Evolutionary conservation across 2,329 filamentous ascomycete species (phyloP).

Genomic region (Colletotrichum australisinense): DNA sequence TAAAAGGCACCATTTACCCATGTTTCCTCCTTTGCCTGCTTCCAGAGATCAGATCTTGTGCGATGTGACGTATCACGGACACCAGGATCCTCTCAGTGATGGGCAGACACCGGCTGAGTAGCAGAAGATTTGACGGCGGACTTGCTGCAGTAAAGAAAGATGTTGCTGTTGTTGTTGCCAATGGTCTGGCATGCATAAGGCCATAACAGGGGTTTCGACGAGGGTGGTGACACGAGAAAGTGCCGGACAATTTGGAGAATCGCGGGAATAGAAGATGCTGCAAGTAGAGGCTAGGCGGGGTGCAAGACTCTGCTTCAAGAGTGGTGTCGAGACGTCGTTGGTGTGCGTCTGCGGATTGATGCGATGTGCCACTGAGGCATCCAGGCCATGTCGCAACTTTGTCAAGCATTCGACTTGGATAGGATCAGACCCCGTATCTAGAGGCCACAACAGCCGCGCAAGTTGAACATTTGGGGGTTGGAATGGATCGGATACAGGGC

Average conservation of each 20-base stretch:
- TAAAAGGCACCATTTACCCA: conserved; percentile 43
- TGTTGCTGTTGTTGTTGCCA: conserved; percentile 15
- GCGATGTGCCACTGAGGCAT: background rate
- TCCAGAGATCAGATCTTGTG: conserved; percentile 60
- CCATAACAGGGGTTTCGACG: conserved; percentile 26
- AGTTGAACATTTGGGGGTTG: background rate
- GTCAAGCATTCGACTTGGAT: background rate
- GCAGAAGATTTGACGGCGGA: conserved; percentile 3
- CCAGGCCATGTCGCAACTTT: background rate
- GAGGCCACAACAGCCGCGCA: background rate
- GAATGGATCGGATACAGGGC: background rate
- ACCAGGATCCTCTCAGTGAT: conserved; percentile 35
- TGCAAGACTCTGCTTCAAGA: background rate
- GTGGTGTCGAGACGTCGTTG: background rate
- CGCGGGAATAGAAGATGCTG: background rate
- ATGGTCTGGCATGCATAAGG: conserved; percentile 28
- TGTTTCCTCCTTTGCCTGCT: conserved; percentile 39
- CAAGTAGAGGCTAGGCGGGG: background rate
- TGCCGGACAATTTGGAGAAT: conserved; percentile 13
- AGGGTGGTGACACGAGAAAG: conserved; percentile 19
- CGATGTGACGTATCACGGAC: conserved; percentile 59
- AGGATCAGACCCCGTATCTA: background rate
- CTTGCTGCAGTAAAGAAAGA: background rate
- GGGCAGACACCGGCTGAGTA: background rate
- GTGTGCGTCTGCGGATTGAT: background rate